phyloP scores from a whole-genome alignment of 1,284 basidiomycete genomes.

The Peniophora sp. region DNA sequence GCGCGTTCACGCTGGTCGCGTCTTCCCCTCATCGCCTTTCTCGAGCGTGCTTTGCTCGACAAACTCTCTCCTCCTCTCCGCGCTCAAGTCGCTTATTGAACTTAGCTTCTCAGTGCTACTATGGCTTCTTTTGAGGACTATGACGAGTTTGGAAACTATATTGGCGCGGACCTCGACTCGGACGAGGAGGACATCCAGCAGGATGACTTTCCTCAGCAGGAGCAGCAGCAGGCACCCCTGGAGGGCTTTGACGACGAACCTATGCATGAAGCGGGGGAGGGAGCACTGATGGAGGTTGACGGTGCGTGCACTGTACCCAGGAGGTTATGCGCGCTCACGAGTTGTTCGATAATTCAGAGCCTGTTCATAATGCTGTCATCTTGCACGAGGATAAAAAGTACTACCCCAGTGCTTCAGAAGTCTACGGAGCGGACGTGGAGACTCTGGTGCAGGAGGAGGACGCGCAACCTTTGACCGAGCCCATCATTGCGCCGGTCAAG shows the following conservation, averaged over 20 bases:
- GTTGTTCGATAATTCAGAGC: constrained; percentile 34
- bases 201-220: constrained; percentile 32
- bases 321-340: background rate
- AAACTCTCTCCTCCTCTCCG: background rate
- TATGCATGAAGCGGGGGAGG: constrained; percentile 38
- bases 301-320: constrained; percentile 36
- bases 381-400: constrained; percentile 98
- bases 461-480: constrained; percentile 89
- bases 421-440: constrained; percentile 93
- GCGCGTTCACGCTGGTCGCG: background rate
- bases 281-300: constrained; percentile 76
- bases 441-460: constrained; percentile 98
- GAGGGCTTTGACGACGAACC: constrained; percentile 72
- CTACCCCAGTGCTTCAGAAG: constrained; percentile 87
- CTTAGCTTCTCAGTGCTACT: background rate
- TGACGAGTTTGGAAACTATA: constrained; percentile 93
- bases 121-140: constrained; percentile 85
- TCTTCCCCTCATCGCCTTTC: background rate
- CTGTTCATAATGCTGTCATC: constrained; percentile 78
- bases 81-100: background rate
- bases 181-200: constrained; percentile 54
- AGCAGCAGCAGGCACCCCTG: constrained; percentile 36
- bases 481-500: constrained; percentile 94
- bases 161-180: constrained; percentile 87
- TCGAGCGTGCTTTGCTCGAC: background rate